Conservation (phyloP, 495 filamentous ascomycete genomes). For the Niebla homalea region DNA sequence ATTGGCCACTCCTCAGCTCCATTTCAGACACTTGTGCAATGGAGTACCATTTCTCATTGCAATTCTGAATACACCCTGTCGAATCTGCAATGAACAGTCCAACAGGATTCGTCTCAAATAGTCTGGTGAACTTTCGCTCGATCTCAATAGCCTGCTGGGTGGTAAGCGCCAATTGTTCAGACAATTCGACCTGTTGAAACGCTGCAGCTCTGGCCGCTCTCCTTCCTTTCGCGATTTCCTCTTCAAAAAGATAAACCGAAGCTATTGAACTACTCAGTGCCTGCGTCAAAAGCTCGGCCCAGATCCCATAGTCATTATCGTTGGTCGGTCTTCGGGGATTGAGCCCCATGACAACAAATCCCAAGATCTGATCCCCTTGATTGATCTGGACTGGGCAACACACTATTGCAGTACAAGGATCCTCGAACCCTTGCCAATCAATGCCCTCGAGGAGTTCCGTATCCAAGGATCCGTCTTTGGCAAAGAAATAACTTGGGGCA, state of each 20-base stretch:
- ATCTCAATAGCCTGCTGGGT: slow-evolving; percentile 56
- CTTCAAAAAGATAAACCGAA: slow-evolving; percentile 59
- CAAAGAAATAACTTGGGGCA: slow-evolving; percentile 43
- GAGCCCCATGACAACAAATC: slow-evolving; percentile 55
- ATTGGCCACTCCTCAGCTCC: slow-evolving; percentile 34
- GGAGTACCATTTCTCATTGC: slow-evolving; percentile 61
- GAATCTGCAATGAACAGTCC: slow-evolving; percentile 60
- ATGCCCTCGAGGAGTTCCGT: slow-evolving; percentile 44
- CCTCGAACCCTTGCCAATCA: slow-evolving; percentile 49
- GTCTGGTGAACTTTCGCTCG: slow-evolving; percentile 58
- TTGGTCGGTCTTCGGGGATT: slow-evolving; percentile 52
- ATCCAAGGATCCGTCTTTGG: slow-evolving; percentile 44
- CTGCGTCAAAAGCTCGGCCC: slow-evolving; percentile 53
- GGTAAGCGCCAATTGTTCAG: slow-evolving; percentile 48
- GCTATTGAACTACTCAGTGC: slow-evolving; percentile 59
- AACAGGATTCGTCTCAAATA: slow-evolving; percentile 61
- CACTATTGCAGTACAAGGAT: slow-evolving; percentile 49
- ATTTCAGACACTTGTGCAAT: slow-evolving; percentile 45
- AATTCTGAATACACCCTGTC: slow-evolving; percentile 48
- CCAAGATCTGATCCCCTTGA: slow-evolving; percentile 46
- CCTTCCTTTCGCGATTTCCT: slow-evolving; percentile 56
- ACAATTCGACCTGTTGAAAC: slow-evolving; percentile 51
- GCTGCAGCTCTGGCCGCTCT: slow-evolving; percentile 51
- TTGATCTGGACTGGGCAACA: slow-evolving; percentile 59
- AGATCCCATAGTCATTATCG: slow-evolving; percentile 56